Evolutionary conservation across 176 grass and related monocot genomes (phyloP), one percentile per base, ranked within the genome.

Genomic region (Tillandsia leiboldiana): DNA sequence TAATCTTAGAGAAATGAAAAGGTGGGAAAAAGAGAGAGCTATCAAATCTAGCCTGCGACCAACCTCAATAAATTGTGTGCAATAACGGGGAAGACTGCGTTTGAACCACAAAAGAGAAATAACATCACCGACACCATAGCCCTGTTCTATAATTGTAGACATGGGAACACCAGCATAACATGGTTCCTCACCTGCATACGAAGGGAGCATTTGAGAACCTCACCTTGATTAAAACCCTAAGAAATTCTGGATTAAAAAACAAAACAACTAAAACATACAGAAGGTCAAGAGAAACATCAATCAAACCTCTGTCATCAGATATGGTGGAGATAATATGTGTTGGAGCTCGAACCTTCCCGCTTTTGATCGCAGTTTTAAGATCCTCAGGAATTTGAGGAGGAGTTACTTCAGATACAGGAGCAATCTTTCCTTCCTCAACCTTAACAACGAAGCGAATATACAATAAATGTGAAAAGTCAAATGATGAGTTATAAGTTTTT

Each of bases 61-160:
- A 74, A 90, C 94, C 94, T 99, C 94, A 73, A 99, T 99, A 77
- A 99, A 99, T 28, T 99, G 90, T 75, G 94, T 93, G 78, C 94
- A 99, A 64, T 99, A 99, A 73, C 90, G 90, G 58, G 94, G 94
- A 79, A 99, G 87, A 69, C 94, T 99, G 49, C 87, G 86, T 65
- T 99, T 99, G 82, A 99, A 99, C 94, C 94, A 99, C 80, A 99
- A 85, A 75, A 99, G 90, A 57, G 94, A 99, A 65, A 99, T 99
- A 76, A 99, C 94, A 82, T 99, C 90, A 71, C 94, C 94, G 72
- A 99, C 90, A 79, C 94, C 90, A 73, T 84, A 99, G 72, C 94
- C 94, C 57, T 49, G 74, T 81, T 99, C 89, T 54, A 99, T 75
- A 83, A 99, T 99, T 70, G 90, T 93, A 69, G 94, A 99, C 94